Evolutionary conservation across 2,329 filamentous ascomycete genomes (phyloP), one percentile per base, ranked within the genome.

Genomic region (Aschersonia sp.): DNA sequence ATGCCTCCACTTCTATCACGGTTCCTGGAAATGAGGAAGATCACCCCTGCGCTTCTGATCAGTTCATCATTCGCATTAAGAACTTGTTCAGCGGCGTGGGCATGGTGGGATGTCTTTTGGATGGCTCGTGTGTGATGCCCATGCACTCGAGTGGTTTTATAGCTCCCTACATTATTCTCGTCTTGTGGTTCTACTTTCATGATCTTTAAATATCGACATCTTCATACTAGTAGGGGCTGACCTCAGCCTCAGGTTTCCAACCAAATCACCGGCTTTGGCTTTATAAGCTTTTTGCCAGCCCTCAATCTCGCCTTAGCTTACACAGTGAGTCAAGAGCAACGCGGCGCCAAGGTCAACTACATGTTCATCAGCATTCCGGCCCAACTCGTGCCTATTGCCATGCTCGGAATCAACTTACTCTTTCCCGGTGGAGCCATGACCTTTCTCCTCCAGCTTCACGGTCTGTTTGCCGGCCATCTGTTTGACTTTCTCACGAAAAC

Each of bases 401-500:
- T 94, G 75, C 75, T 97, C 43, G 64, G 80, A 12, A 68, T 88
- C 57, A 84, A 83, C 9, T 72, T 94, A 29, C 68, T 97, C 47
- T 77, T 85, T 60, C 60, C 57, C 0, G 72, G 67, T 4, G 82
- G 82, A 9, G 72, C 73, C 38, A 55, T 63, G 3, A 66, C 66
- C 20, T 74, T 85, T 9, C 60, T 85, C 48, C 58, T 81, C 4
- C 81, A 94, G 59, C 64, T 79, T 4, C 85, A 78, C 35, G 92
- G 92, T n/a, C 72, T 98, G 9, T 54, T 94, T 43, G 86, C 89
- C 9, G 89, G 89, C 4, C 92, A 98, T 62, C 59, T 92, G 28
- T 94, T 88, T 65, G 86, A 97, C 61, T 98, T 97, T 60, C 65
- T 96, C 45, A 88, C 85, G 2, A 78, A 86, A 45, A 74, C 96